Base-by-base conservation (phyloP, 331 rosid species). In the Spiraea crenata region DNA sequence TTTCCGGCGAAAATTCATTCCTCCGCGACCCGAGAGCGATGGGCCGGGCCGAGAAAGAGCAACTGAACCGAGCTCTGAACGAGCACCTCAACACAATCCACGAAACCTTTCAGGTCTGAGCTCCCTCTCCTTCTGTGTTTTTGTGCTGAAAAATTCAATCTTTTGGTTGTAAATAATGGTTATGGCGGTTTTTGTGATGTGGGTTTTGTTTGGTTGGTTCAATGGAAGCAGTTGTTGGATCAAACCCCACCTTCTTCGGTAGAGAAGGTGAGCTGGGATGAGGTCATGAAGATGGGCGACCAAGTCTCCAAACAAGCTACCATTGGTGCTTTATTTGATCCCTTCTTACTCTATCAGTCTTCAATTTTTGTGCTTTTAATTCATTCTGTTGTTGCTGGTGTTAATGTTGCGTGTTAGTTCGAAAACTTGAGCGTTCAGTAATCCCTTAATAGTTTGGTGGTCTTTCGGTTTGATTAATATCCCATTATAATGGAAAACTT, bases 231-330 rank as follows among this genome's bases (percentile, higher is more conserved):
- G 98, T 20, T 91, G 71, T 82, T 91, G 69, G 93, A 89, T 77
- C 92, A 83, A 80, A 77, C 78, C 0, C 80, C 95, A 6, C 67
- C 87, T 57, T 82, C 99, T 62, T 75, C 95, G 62, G 65, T 77
- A 5, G 72, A 78, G 66, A 87, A 83, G 85, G 90, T 89, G 66
- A 65, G 61, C 57, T 89, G 99, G 99, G 93, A 87, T 2, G 89
- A 91, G 10, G 89, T 87, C 37, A 10, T 87, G 5, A 82, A 86
- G 69, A 87, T 89, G 90, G 86, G 79, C 2, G 91, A 91, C 19
- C 85, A 86, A 71, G 87, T 95, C 72, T 86, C 87, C 3, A 91
- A 86, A 74, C 96, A 95, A 63, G 99, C 99, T 0, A 95, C 96
- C 67, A 82, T 83, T 55, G 91, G 97, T 91, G 82, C 42, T 57